These are phyloP conservation scores for Caryopteris hybrid DNA, from an alignment of 305 asterid genomes.

Conservation along the genomic window DNA sequence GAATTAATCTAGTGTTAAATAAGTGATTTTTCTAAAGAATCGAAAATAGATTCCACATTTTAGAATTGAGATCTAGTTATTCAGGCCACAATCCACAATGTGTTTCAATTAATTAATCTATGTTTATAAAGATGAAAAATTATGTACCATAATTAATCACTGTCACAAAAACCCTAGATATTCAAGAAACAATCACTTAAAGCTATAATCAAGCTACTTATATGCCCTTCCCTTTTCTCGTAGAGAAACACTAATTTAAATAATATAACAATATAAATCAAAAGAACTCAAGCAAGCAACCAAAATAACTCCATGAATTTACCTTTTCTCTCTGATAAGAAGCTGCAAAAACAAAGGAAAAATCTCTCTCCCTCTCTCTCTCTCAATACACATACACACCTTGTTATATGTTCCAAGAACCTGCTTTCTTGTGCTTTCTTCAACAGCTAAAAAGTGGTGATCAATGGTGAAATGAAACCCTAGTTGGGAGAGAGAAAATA, in stretches of 20 bases:
- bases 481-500: conserved; percentile 33
- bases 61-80: conserved; percentile 14
- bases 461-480: conserved; percentile 49
- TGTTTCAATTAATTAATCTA: neutral
- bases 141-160: neutral
- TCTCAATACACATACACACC: too few relatives aligned
- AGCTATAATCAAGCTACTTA: too few relatives aligned
- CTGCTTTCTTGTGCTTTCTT: conserved; percentile 21
- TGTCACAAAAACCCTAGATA: conserved; percentile 39
- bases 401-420: conserved; percentile 21
- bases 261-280: too few relatives aligned
- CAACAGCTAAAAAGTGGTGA: conserved; percentile 15
- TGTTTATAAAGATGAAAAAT: neutral
- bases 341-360: neutral
- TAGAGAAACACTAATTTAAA: too few relatives aligned
- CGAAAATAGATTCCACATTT: neutral
- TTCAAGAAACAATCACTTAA: too few relatives aligned
- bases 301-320: conserved; percentile 21
- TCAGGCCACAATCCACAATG: neutral
- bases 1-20: neutral
- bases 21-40: neutral
- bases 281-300: conserved; percentile 1
- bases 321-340: conserved; percentile 24
- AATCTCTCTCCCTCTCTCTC: conserved; percentile 17
- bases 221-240: too few relatives aligned